Evolutionary conservation across 2,329 filamentous ascomycete species (phyloP).

Genomic region (Epichloe hybrida): DNA sequence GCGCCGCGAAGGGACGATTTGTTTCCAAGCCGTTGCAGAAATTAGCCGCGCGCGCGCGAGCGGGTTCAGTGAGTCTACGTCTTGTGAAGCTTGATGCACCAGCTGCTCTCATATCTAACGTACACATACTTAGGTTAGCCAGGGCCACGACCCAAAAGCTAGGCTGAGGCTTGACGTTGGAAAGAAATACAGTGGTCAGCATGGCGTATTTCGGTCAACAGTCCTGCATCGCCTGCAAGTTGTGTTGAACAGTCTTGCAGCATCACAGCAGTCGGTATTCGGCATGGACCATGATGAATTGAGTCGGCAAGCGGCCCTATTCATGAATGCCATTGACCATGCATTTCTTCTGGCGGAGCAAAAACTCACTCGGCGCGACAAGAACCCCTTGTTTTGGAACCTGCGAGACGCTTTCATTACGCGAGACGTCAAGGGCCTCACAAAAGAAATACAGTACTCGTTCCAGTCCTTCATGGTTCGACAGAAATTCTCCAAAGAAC

Average conservation of each 20-base stretch:
- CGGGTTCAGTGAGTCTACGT: slow-evolving; percentile 13
- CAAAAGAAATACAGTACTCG: slow-evolving; percentile 47
- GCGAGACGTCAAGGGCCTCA: slow-evolving; percentile 35
- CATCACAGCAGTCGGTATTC: slow-evolving; percentile 12
- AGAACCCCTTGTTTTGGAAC: slow-evolving; percentile 43
- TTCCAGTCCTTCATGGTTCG: slow-evolving; percentile 55
- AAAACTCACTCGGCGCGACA: slow-evolving; percentile 22
- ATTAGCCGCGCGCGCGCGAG: slow-evolving; percentile 7
- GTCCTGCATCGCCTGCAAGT: slow-evolving; percentile 23
- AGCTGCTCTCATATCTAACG: neutral
- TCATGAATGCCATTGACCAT: slow-evolving; percentile 30
- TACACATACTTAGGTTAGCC: slow-evolving; percentile 13
- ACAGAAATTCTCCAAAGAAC: slow-evolving; percentile 38
- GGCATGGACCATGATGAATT: slow-evolving; percentile 26
- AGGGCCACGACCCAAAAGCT: slow-evolving; percentile 21
- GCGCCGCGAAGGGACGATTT: neutral
- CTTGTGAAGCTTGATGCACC: neutral
- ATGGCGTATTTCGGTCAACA: slow-evolving; percentile 21
- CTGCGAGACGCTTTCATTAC: slow-evolving; percentile 47
- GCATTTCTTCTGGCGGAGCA: slow-evolving; percentile 31
- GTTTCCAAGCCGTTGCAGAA: slow-evolving; percentile 4
- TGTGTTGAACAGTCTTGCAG: slow-evolving; percentile 18
- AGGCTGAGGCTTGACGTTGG: slow-evolving; percentile 15
- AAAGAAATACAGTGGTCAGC: slow-evolving; percentile 14
- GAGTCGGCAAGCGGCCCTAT: slow-evolving; percentile 29